These are phyloP conservation scores for Quaeritorhiza haematococci DNA, from an alignment of 371 early-diverging fungal genomes.

Conservation along the genomic window DNA sequence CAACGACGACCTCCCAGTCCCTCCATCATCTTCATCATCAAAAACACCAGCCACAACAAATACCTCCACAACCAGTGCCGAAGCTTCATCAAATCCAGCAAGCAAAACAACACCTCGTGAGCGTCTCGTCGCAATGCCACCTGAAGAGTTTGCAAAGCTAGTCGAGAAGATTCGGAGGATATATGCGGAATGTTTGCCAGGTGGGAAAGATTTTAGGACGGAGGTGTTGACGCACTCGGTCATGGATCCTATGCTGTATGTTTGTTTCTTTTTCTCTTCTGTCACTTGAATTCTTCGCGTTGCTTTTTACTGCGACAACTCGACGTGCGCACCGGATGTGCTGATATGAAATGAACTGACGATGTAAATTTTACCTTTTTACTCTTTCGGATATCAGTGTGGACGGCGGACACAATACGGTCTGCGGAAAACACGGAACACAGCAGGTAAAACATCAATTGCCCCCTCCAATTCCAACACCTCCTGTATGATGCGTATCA, in stretches of 20 bases:
- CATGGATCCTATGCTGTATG: not conserved
- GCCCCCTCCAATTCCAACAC: too few relatives aligned
- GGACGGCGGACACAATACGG: not conserved
- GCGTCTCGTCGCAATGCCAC: not conserved
- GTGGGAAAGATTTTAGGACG: not conserved
- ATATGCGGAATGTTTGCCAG: not conserved
- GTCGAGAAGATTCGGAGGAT: not conserved
- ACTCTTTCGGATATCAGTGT: conserved; percentile 5
- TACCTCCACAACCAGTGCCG: too few relatives aligned
- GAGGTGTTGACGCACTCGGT: not conserved
- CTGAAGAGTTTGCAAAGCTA: not conserved
- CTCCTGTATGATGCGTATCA: too few relatives aligned
- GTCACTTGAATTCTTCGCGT: not conserved
- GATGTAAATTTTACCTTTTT: not conserved
- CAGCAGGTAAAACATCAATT: not conserved
- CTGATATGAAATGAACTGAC: not conserved
- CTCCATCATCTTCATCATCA: too few relatives aligned
- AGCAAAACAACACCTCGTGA: not conserved
- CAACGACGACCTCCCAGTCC: too few relatives aligned
- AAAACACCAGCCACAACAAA: too few relatives aligned
- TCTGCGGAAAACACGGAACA: not conserved
- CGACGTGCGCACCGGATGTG: conserved; percentile 1
- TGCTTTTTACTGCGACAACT: not conserved
- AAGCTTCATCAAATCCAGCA: too few relatives aligned
- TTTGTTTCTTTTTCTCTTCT: not conserved